Evolutionary conservation across 2,329 filamentous ascomycete genomes (phyloP).

Genomic region (Helotiales sp.): DNA sequence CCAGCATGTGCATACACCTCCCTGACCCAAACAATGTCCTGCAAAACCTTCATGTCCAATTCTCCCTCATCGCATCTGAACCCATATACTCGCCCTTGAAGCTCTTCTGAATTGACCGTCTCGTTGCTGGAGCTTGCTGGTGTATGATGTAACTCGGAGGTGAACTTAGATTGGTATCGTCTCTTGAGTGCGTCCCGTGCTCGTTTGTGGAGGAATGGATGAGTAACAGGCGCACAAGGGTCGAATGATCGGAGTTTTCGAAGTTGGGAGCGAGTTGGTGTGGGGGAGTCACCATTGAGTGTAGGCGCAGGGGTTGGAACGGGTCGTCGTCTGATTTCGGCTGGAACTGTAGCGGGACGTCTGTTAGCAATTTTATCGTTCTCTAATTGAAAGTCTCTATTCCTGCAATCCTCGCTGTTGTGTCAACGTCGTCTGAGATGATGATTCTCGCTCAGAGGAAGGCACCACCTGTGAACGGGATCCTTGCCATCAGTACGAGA

Average conservation of each 20-base stretch:
- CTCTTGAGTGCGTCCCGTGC: background rate
- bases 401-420: no score
- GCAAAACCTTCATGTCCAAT: constrained; percentile 18
- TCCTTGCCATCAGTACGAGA: no score
- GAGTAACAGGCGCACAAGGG: background rate
- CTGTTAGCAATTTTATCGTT: no score
- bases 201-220: background rate
- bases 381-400: background rate
- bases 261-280: background rate
- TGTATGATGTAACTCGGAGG: background rate
- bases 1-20: constrained; percentile 15
- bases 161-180: constrained; percentile 9
- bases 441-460: no score
- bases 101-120: background rate
- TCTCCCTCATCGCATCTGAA: constrained; percentile 13
- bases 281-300: background rate
- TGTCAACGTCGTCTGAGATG: no score
- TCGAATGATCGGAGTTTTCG: background rate
- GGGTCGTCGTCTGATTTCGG: background rate
- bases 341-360: no score
- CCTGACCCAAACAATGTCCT: constrained; percentile 21
- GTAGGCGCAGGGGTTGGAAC: background rate
- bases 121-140: background rate
- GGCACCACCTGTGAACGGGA: no score
- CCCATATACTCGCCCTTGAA: constrained; percentile 9